Base-by-base conservation (phyloP, 108 stramenopile genomes). In the Cyclostephanos tholiformis region DNA sequence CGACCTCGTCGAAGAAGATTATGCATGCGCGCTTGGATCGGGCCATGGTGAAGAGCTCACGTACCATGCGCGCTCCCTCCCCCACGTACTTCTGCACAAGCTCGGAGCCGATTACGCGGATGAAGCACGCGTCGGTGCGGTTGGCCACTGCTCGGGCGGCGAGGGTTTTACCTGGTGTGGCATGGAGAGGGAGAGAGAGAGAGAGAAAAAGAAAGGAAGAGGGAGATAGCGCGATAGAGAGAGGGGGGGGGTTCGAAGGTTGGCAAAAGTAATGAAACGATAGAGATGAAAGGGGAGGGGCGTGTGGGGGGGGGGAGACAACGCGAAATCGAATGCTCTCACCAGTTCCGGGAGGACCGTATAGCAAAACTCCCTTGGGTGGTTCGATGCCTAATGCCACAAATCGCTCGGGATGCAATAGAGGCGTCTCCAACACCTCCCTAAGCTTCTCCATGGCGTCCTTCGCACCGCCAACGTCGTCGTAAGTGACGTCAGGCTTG, bases 401-500 rank as follows among this genome's bases (percentile, higher is more conserved):
- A 78, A 99, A 99, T 3, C 98, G 89, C 73, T 99, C 98, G 25
- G 98, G 97, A 80, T 99, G 95, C 46, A 99, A 71, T 51, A 98
- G 75, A 0, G 98, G 97, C 25, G 91, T 86, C 69, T 98, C 97
- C 77, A 99, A 82, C 14, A 98, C 98, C 76, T 98, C 98, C 26
- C 97, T 63, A 7, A 99, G 82, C 77, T 99, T 98, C 79, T 98
- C 97, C 84, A 99, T 91, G 26, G 93, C 91, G 25, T 98, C 97
- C 79, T 98, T 99, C 61, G 95, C 95, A 14, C 99, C 99, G 36
- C 99, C 99, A 8, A 99, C 99, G 87, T 99, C 99, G 74, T 99
- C 98, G 88, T 99, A 99, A 6, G 99, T 99, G 16, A 99, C 99
- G 89, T 99, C 97, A 16, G 98, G 99, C 88, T 98, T 99, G 70